phyloP scores from a whole-genome alignment of 345 rosid genomes.

The Lepidium africanum region DNA sequence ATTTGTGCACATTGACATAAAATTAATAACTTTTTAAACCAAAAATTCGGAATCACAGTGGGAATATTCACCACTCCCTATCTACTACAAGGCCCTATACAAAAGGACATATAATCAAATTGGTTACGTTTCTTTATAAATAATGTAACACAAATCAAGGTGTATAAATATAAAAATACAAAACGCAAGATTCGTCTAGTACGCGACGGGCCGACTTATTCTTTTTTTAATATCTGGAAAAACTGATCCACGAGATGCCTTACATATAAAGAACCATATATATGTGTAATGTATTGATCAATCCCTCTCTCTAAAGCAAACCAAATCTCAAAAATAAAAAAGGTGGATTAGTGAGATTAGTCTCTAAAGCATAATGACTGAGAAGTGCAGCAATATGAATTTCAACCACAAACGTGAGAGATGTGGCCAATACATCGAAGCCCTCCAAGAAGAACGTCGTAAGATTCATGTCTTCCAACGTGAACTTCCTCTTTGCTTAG shows the following conservation, averaged over 20 bases:
- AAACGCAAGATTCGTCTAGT: conserved; percentile 46
- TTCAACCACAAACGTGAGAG: conserved; percentile 44
- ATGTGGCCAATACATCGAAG: conserved; percentile 55
- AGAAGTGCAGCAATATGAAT: conserved; percentile 33
- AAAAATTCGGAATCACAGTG: conserved; percentile 8
- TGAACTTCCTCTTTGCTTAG: conserved; percentile 89
- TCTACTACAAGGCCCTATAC: conserved; percentile 5
- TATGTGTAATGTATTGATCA: background rate
- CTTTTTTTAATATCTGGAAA: background rate
- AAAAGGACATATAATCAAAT: conserved; percentile 14
- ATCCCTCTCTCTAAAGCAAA: conserved; percentile 3
- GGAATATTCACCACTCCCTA: conserved; percentile 28
- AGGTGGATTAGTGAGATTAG: background rate
- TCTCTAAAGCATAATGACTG: conserved; percentile 7
- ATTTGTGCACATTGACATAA: background rate
- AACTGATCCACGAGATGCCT: conserved; percentile 16
- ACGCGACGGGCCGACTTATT: conserved; percentile 86
- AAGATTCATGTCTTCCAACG: conserved; percentile 90
- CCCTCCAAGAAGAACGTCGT: conserved; percentile 77
- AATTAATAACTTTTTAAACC: background rate
- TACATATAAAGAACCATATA: background rate
- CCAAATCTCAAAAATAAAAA: background rate
- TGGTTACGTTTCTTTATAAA: background rate
- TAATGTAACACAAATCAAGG: background rate
- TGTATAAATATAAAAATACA: background rate